Evolutionary conservation across 164 flowering plant species (phyloP).

Genomic region (Berberis vulgaris): DNA sequence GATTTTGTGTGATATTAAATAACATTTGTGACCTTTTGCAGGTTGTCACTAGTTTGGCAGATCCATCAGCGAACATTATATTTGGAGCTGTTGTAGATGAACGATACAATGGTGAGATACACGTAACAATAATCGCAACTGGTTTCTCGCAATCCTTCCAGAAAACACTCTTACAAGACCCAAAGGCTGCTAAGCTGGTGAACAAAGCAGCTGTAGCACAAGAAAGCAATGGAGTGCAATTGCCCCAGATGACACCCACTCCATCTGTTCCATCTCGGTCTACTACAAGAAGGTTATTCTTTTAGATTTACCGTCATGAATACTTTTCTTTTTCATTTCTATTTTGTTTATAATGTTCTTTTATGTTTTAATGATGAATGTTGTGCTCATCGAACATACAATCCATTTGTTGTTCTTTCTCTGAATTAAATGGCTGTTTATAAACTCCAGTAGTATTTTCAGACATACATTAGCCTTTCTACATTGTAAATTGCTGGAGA

Average conservation of each 20-base stretch:
- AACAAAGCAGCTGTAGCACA: constrained; percentile 36
- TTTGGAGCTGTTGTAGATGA: constrained; percentile 98
- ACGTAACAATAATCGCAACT: constrained; percentile 90
- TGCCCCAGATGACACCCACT: constrained; percentile 25
- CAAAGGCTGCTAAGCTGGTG: constrained; percentile 50
- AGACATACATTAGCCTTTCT: too few species aligned
- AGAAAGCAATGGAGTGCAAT: constrained; percentile 35
- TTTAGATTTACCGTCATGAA: constrained; percentile 19
- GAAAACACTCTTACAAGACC: constrained; percentile 69
- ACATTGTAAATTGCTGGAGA: too few species aligned
- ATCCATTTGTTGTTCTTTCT: background rate
- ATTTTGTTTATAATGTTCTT: constrained; percentile 2
- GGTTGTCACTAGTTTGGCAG: constrained; percentile 98
- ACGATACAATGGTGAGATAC: constrained; percentile 89
- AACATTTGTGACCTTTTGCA: constrained; percentile 22
- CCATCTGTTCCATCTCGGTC: constrained; percentile 28
- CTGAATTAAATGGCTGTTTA: background rate
- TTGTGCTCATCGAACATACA: background rate
- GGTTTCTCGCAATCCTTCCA: constrained; percentile 96
- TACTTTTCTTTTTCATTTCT: background rate
- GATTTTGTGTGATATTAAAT: background rate
- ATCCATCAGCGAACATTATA: constrained; percentile 97
- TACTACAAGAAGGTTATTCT: constrained; percentile 58
- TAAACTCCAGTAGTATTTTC: too few species aligned
- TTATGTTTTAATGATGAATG: background rate